Base-by-base conservation (phyloP, 805 yeast genomes). In the Peterozyma toletana region DNA sequence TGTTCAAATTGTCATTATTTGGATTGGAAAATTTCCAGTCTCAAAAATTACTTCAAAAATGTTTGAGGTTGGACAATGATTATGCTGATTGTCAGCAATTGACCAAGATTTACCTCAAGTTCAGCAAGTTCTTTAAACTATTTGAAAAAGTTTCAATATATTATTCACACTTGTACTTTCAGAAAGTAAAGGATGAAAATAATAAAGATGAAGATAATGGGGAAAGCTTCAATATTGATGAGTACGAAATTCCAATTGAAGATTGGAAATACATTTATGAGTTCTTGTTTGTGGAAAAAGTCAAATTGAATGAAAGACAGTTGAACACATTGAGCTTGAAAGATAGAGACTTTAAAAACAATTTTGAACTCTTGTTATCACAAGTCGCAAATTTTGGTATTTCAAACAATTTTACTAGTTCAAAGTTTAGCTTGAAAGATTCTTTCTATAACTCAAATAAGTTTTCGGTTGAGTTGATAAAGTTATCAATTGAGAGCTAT, bases 61-160 rank as follows among this genome's bases (percentile, higher is more conserved):
- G 97, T 58, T 64, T 91, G 40, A 79, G 84, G 43, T 71, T 78
- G 37, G 91, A 91, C 59, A 85, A 87, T 60, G 96, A 87, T 49
- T 74, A 72, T 50, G 63, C 64, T 27, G 64, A 61, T 2, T 88
- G 96, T 59, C 77, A 80, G 30, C 63, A 56, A 14, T 54, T 73
- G 30, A 74, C 86, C 10, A 75, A 81, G 51, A 59, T 79, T n/a
- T 65, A 65, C 44, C 67, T 75, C 30, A 75, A 71, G 46, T 62
- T 79, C 47, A 61, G 56, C 34, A 66, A 58, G 44, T 63, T 70
- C 35, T 60, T 64, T 46, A 63, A 49, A 53, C 63, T 53, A 36
- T 52, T 75, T 27, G 69, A 75, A 33, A 63, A 72, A 11, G 71
- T 76, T 42, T 74, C 80, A 1, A 56, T 61, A 18, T 59, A 61